phyloP scores from a whole-genome alignment of 768 basidiomycete species.

The Auricularia auricula-judae region DNA sequence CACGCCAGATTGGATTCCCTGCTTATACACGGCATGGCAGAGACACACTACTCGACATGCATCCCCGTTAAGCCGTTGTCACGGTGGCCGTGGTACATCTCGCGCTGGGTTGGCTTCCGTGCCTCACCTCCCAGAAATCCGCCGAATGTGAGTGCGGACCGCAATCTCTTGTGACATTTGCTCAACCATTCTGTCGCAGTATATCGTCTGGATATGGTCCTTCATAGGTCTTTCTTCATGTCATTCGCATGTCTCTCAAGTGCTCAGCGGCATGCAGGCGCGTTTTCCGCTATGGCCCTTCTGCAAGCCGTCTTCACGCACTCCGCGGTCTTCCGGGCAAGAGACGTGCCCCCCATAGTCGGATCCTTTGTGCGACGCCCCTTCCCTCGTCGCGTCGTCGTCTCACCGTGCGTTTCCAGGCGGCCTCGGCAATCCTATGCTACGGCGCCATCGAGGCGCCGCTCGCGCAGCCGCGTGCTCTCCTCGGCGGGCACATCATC shows the following conservation, averaged over 20 bases:
- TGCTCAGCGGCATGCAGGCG: constrained; percentile 3
- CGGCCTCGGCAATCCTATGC: constrained; percentile 43
- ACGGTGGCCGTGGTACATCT: constrained; percentile 26
- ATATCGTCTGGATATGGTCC: constrained; percentile 39
- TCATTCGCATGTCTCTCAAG: not conserved
- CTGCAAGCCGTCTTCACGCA: constrained; percentile 41
- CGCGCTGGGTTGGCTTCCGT: constrained; percentile 38
- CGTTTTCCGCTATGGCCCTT: constrained; percentile 37
- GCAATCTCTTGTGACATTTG: not conserved
- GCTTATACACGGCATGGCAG: no score
- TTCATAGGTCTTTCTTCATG: constrained; percentile 25
- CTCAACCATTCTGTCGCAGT: constrained; percentile 1
- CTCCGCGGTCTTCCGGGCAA: constrained; percentile 33
- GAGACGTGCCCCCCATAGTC: constrained; percentile 35
- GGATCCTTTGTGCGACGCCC: constrained; percentile 33
- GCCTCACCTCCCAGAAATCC: constrained; percentile 20
- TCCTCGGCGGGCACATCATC: constrained; percentile 42
- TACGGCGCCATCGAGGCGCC: constrained; percentile 44
- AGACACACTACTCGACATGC: no score
- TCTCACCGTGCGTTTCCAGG: constrained; percentile 23
- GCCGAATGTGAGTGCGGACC: constrained; percentile 10
- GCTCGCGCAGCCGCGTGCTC: constrained; percentile 39
- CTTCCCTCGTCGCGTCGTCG: not conserved
- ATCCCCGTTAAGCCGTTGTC: constrained; percentile 13
- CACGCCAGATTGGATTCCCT: no score